A percentile compares a stretch with the other conserved stretches of the same genome.
Evolutionary conservation across 2,329 filamentous ascomycete species (phyloP).

Genomic region (Fusarium domesticum): DNA sequence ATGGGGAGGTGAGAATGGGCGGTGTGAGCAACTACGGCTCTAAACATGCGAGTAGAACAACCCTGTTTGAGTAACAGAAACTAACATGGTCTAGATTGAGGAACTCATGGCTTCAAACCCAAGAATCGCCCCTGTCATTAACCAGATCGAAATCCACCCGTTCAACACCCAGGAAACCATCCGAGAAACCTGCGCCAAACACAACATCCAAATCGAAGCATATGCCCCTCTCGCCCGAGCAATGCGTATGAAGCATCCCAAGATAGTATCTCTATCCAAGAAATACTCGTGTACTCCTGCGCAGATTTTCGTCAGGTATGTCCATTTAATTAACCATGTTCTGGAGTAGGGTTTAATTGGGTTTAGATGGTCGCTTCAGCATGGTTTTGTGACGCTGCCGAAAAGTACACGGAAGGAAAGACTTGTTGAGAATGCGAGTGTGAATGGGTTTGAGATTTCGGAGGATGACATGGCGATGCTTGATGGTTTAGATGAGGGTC

Average conservation of each 20-base stretch:
- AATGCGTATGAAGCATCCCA: conserved; percentile 65
- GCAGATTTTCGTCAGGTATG: conserved; percentile 64
- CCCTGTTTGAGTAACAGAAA: not conserved
- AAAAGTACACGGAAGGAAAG: conserved; percentile 65
- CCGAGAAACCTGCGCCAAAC: conserved; percentile 59
- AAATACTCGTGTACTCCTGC: conserved; percentile 69
- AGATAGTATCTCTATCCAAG: conserved; percentile 57
- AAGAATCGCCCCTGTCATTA: conserved; percentile 63
- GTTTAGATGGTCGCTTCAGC: conserved; percentile 72
- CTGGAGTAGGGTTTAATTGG: not conserved
- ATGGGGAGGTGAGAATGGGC: conserved; percentile 66
- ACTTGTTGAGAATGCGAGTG: conserved; percentile 62
- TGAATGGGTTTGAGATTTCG: conserved; percentile 59
- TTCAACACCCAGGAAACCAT: conserved; percentile 75
- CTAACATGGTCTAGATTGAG: conserved; percentile 49
- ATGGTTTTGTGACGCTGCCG: conserved; percentile 68
- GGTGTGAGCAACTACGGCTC: conserved; percentile 79
- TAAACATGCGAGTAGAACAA: conserved; percentile 56
- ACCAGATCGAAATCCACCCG: conserved; percentile 79
- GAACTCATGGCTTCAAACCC: conserved; percentile 65
- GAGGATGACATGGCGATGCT: conserved; percentile 60
- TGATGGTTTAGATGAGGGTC: conserved; percentile 66
- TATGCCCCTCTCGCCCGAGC: conserved; percentile 76
- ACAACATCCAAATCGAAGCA: conserved; percentile 71
- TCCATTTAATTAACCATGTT: rapidly evolving